Percentiles rank a stretch among this genome's conserved stretches.
phyloP scores from a whole-genome alignment of 192 early-diverging fungal species.

The Chytriomyces sp. region DNA sequence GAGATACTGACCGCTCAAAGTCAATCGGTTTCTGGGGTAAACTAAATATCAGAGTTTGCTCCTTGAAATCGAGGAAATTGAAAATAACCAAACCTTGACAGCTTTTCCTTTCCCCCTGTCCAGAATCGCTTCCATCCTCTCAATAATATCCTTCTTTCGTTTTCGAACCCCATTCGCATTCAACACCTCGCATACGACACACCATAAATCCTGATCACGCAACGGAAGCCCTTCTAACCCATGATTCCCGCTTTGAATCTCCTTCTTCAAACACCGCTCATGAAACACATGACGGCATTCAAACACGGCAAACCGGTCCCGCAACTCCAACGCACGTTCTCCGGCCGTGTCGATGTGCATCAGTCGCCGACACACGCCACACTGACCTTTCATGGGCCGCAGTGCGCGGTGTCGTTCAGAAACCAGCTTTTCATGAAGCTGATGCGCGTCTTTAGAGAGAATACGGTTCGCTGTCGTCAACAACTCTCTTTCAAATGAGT shows the following conservation, averaged over 20 bases:
- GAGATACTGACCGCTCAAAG: neutral
- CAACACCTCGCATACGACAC: constrained; percentile 29
- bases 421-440: neutral
- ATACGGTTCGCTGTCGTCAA: constrained; percentile 44
- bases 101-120: constrained; percentile 23
- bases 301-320: constrained; percentile 45
- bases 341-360: constrained; percentile 50
- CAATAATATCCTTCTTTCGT: constrained; percentile 10
- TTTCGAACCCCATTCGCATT: constrained; percentile 17
- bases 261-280: constrained; percentile 43
- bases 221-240: neutral
- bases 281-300: constrained; percentile 54
- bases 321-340: constrained; percentile 28
- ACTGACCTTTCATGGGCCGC: constrained; percentile 50
- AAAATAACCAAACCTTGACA: neutral
- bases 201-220: constrained; percentile 18
- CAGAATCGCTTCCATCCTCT: neutral
- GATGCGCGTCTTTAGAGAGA: constrained; percentile 38
- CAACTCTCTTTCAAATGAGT: constrained; percentile 45
- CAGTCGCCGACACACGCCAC: constrained; percentile 46
- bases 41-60: neutral
- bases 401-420: constrained; percentile 27
- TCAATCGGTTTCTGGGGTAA: neutral
- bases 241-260: constrained; percentile 31
- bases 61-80: neutral